phyloP scores from a whole-genome alignment of 2,329 filamentous ascomycete species.

The Colletotrichum orbiculare region DNA sequence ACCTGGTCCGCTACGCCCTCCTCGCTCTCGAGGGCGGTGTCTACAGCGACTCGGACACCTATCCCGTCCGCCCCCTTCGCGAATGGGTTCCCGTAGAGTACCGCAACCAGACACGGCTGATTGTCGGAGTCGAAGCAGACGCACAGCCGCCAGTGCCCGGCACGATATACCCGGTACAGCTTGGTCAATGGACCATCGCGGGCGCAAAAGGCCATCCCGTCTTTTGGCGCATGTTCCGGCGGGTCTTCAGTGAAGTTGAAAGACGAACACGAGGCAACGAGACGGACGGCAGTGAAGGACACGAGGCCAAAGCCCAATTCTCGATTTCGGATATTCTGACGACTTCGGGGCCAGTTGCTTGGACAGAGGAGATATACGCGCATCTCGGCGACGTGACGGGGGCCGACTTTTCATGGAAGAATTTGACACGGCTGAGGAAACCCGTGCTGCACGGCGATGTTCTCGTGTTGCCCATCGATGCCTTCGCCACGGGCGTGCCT shows the following conservation, averaged over 20 bases:
- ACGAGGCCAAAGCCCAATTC: background rate
- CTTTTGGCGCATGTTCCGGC: background rate
- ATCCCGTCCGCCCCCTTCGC: background rate
- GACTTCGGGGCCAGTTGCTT: background rate
- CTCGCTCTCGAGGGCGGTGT: background rate
- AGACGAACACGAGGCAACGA: background rate
- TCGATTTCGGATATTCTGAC: background rate
- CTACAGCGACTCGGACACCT: constrained; percentile 1
- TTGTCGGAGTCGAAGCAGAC: background rate
- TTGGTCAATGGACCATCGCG: background rate
- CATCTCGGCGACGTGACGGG: background rate
- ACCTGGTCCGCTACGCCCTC: background rate
- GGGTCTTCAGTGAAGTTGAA: background rate
- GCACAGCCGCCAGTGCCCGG: background rate
- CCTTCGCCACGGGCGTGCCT: background rate
- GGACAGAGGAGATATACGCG: background rate
- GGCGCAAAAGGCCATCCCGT: background rate
- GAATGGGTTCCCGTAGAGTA: background rate
- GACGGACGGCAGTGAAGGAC: background rate
- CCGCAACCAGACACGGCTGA: background rate
- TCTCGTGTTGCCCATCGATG: background rate
- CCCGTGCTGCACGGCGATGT: background rate
- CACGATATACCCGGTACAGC: background rate
- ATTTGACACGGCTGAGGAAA: background rate
- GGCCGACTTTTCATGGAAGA: background rate